These are phyloP conservation scores for Botrytis hyacinthi DNA, from an alignment of 2,329 filamentous ascomycete genomes.

Conservation along the genomic window DNA sequence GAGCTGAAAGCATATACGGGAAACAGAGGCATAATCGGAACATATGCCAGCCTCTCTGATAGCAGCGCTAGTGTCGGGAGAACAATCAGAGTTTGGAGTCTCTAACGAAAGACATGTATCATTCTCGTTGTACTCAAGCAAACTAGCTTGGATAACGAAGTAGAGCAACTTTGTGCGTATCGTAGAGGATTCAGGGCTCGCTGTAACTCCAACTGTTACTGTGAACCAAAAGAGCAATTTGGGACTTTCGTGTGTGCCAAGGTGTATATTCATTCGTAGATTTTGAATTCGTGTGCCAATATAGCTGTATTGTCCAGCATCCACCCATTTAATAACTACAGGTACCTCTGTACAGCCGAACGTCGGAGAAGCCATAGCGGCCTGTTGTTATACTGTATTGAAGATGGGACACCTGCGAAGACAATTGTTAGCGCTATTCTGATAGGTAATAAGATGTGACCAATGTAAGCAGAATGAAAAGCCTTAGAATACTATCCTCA, in stretches of 20 bases:
- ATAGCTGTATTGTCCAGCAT: not conserved
- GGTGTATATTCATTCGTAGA: constrained; percentile 8
- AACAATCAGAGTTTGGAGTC: not conserved
- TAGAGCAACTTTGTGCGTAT: not conserved
- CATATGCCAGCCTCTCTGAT: not conserved
- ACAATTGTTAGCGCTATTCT: constrained; percentile 4
- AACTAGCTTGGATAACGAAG: not conserved
- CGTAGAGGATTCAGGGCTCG: not conserved
- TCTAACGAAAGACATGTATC: not conserved
- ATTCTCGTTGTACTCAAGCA: not conserved
- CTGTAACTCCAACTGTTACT: not conserved
- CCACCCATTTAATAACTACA: not conserved
- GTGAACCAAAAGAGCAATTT: constrained; percentile 6
- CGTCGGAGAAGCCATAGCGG: not conserved
- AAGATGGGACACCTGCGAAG: not conserved
- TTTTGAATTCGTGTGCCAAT: not conserved
- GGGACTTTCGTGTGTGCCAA: not conserved
- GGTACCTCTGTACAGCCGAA: not conserved
- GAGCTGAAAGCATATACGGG: not conserved
- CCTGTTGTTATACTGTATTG: not conserved
- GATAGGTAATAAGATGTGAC: not conserved
- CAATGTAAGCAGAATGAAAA: not conserved
- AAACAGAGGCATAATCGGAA: not conserved
- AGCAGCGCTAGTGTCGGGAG: not conserved
- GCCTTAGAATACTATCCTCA: not conserved